A percentile compares a stretch with the other conserved stretches of the same genome.
phyloP scores from a whole-genome alignment of 352 stramenopile genomes.

The Pythium aphanidermatum region DNA sequence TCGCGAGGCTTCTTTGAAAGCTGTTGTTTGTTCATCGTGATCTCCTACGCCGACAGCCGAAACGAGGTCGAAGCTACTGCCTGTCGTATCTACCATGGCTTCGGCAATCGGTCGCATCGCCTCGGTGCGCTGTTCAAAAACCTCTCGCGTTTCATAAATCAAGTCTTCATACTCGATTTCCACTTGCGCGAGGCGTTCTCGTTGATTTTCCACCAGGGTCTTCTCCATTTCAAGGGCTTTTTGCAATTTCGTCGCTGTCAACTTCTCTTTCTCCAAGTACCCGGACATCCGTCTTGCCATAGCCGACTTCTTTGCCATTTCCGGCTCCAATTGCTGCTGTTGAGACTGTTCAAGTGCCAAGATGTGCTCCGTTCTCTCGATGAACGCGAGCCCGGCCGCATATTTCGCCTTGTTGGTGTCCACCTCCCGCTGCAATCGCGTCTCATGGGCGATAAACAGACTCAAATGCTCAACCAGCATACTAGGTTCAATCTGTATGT shows the following conservation, averaged over 20 bases:
- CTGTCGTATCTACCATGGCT: constrained; percentile 22
- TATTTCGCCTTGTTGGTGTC: constrained; percentile 29
- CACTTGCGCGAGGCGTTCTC: constrained; percentile 29
- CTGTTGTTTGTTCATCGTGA: not conserved
- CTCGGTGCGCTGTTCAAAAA: constrained; percentile 24
- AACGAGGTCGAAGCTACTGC: not conserved
- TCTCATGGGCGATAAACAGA: constrained; percentile 30
- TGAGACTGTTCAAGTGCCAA: constrained; percentile 41
- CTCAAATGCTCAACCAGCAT: constrained; percentile 55
- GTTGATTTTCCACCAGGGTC: constrained; percentile 26
- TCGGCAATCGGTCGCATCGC: constrained; percentile 25
- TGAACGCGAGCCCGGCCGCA: constrained; percentile 34
- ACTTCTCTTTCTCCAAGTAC: constrained; percentile 50
- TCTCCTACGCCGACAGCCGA: not conserved
- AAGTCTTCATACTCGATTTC: constrained; percentile 50
- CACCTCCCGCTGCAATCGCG: constrained; percentile 25
- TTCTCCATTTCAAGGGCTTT: constrained; percentile 44
- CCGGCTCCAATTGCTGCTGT: constrained; percentile 37
- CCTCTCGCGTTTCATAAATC: constrained; percentile 23
- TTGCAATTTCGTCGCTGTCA: constrained; percentile 38
- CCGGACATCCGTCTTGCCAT: constrained; percentile 50
- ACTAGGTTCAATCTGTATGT: constrained; percentile 28
- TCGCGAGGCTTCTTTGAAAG: not conserved
- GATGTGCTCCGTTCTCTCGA: constrained; percentile 46
- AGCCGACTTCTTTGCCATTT: constrained; percentile 40